Evolutionary conservation across 768 basidiomycete species (phyloP), one percentile per base, ranked within the genome.

Genomic region (Rhizopogon sp.): DNA sequence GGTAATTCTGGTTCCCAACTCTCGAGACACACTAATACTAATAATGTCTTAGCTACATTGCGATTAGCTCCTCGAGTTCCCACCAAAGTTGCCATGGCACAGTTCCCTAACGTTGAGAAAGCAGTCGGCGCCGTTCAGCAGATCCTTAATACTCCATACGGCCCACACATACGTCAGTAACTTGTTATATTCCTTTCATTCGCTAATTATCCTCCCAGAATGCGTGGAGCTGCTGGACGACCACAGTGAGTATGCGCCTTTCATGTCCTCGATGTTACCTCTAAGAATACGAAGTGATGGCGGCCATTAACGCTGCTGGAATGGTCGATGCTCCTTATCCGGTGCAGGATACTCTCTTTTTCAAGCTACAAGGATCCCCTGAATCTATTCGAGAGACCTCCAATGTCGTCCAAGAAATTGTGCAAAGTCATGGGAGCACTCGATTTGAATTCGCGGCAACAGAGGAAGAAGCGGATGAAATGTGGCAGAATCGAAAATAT

Each of bases 401-500:
- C 0, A 75, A 79, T 43, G 69, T 75, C 17, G 79, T 91, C 25
- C 75, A 84, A 59, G 63, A 69, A 7, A 82, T 96, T 28, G 81
- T 85, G 20, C 75, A 81, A 61, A 81, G 76, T 61, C 84, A 95
- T 59, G 83, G 84, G 2, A 84, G 90, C 47, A 75, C 68, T 20
- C 75, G 77, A 28, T 90, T 94, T 56, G 74, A 83, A 59, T 87
- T 92, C 63, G 90, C 91, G 0, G 75, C 79, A 37, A 83, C 82
- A 4, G 84, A 92, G 20, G 74, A 85, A 51, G 88, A 93, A 67
- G 90, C 88, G 0, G 81, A 83, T 5, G 79, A 80, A 50, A 66
- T 96, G 6, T 96, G 93, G 89, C 80, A 87, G 62, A 87, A 89
- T 65, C 80, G 94, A 44, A 96, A 96, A 70, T 87, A 90, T 63